phyloP scores from a whole-genome alignment of 1,284 basidiomycete species.

The Moesziomyces antarcticus region DNA sequence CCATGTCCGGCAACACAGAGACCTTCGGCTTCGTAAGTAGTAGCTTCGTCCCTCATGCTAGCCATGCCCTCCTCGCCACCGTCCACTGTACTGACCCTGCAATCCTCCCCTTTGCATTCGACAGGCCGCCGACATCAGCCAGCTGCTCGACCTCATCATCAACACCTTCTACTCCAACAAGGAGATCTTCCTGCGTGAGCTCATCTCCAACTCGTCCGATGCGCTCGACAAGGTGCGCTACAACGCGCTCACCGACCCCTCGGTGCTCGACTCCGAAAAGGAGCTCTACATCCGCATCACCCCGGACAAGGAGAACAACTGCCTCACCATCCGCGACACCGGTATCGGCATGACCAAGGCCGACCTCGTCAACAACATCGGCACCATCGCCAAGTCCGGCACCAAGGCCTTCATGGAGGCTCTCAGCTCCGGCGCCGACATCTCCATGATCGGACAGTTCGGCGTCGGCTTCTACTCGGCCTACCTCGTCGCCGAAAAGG shows the following conservation, averaged over 20 bases:
- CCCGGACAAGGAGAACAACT: slow-evolving; percentile 92
- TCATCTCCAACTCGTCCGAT: slow-evolving; percentile 68
- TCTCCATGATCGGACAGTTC: slow-evolving; percentile 77
- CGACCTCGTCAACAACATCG: slow-evolving; percentile 89
- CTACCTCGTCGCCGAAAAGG: slow-evolving; percentile 97
- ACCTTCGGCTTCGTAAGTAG: slow-evolving; percentile 65
- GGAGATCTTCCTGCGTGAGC: slow-evolving; percentile 67
- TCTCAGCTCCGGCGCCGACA: slow-evolving; percentile 85
- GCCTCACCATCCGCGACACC: slow-evolving; percentile 90
- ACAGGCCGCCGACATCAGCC: slow-evolving; percentile 64
- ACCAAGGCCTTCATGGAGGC: slow-evolving; percentile 93
- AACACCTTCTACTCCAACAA: slow-evolving; percentile 68
- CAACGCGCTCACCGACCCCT: slow-evolving; percentile 66
- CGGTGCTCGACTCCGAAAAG: slow-evolving; percentile 64
- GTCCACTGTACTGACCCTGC: slow-evolving; percentile 8
- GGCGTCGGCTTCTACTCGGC: slow-evolving; percentile 99
- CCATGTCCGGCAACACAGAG: slow-evolving; percentile 63
- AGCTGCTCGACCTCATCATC: slow-evolving; percentile 68
- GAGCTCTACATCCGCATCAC: slow-evolving; percentile 68
- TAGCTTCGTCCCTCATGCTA: neutral
- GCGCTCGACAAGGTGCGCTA: slow-evolving; percentile 68
- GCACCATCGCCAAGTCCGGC: slow-evolving; percentile 98
- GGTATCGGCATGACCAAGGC: slow-evolving; percentile 82
- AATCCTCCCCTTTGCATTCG: too few relatives aligned
- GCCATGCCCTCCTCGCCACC: neutral